phyloP scores from a whole-genome alignment of 2,329 filamentous ascomycete species.

The Ophiostoma piceae region DNA sequence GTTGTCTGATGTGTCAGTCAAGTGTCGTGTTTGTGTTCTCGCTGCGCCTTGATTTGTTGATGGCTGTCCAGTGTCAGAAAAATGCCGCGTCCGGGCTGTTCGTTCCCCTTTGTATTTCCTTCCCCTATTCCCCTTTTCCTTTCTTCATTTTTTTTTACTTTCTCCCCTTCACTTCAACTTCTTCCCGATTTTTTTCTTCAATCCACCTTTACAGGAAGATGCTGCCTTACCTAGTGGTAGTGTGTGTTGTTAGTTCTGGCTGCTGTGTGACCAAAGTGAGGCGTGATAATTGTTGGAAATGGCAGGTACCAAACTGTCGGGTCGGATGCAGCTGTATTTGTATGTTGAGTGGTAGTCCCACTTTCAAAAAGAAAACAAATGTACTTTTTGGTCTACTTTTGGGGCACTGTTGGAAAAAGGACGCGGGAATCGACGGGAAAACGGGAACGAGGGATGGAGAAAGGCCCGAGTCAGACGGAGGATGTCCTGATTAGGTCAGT shows the following conservation, averaged over 20 bases:
- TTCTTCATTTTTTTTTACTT: not conserved
- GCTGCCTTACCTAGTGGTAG: not conserved
- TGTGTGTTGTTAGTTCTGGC: too few species aligned
- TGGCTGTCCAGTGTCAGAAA: too few species aligned
- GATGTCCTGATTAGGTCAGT: not conserved
- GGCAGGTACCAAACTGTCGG: constrained; percentile 11
- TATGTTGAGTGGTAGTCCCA: not conserved
- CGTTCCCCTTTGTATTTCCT: not conserved
- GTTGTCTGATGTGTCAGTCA: too few species aligned
- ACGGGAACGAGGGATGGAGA: not conserved
- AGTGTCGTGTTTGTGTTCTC: not conserved
- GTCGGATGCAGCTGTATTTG: constrained; percentile 4
- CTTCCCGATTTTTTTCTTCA: too few species aligned
- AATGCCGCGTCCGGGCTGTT: not conserved
- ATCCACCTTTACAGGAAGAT: not conserved
- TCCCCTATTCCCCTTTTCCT: not conserved
- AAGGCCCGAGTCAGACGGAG: not conserved
- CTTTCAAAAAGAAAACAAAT: not conserved
- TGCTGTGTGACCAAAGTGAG: constrained; percentile 1
- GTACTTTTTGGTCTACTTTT: too few species aligned
- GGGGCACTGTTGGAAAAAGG: not conserved
- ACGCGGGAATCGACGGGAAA: not conserved
- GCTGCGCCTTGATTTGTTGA: not conserved
- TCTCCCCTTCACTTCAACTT: not conserved
- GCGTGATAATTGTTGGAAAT: not conserved